Evolutionary conservation across 1,139 yeast genomes (phyloP), one percentile per base, ranked within the genome.

Genomic region (Candida smagusa): DNA sequence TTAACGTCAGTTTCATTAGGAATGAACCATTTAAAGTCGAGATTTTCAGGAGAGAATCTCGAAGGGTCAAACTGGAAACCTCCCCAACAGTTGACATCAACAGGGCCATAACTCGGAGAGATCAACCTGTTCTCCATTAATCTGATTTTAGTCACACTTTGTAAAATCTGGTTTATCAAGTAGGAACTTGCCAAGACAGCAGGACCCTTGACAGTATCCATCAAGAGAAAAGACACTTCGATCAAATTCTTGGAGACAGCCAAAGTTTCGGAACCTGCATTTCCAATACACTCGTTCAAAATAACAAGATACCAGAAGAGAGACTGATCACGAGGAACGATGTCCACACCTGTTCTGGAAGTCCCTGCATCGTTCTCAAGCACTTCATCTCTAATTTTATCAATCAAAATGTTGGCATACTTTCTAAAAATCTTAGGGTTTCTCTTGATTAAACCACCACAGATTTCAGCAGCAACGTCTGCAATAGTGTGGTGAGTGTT

Each of bases 281-380:
- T 85, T 11, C 89, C 82, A 31, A 85, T 58, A 32, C 84, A 70
- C 57, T 88, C 90, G 53, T 83, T 81, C 35, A 90, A 61, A 2
- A 89, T 77, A 2, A 81, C 73, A 33, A 88, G 59, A 53, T 84
- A 78, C 81, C 96, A 81, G 30, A 80, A 79, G 11, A 92, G 64
- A 9, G 83, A 77, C 33, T 84, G 83, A 58, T 92, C 98, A 35
- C 90, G 72, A 9, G 88, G 88, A 19, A 81, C 70, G 24, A 85
- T 70, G 33, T 83, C 89, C 3, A 76, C 70, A 1, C 85, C 83
- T 12, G 81, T 77, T 53, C 96, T 74, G 0, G 82, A 66, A 1
- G 77, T 65, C 2, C 97, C 97, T 0, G 97, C 97, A 7, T 82
- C 86, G 47, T 90, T 86, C 49, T 84, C 90, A n/a, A 68, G 69